phyloP scores from a whole-genome alignment of 495 filamentous ascomycete species.

The Xylaria scruposa region DNA sequence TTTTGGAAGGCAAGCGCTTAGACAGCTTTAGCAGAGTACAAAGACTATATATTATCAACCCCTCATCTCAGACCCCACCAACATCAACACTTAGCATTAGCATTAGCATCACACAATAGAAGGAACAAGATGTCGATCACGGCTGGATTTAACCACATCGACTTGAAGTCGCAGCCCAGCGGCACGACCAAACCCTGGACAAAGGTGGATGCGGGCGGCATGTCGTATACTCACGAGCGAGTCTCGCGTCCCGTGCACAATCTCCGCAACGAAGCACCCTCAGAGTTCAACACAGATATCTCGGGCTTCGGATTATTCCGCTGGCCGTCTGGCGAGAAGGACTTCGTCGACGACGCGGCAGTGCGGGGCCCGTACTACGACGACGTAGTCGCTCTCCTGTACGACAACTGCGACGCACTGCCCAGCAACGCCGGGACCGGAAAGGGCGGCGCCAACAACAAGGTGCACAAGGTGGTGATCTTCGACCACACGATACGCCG shows the following conservation, averaged over 20 bases:
- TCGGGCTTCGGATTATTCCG: slow-evolving; percentile 49
- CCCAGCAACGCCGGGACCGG: slow-evolving; percentile 47
- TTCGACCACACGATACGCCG: slow-evolving; percentile 91
- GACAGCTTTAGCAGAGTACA: neutral
- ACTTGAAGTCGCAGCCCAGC: slow-evolving; percentile 32
- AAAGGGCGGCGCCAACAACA: slow-evolving; percentile 10
- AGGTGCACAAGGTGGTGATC: slow-evolving; percentile 66
- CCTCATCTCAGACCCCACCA: slow-evolving; percentile 18
- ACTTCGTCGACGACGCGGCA: slow-evolving; percentile 66
- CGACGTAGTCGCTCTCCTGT: slow-evolving; percentile 74
- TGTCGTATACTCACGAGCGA: slow-evolving; percentile 37
- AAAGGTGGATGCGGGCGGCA: slow-evolving; percentile 48
- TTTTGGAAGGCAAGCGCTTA: neutral
- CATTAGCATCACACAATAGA: neutral
- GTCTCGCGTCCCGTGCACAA: slow-evolving; percentile 42
- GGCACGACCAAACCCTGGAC: slow-evolving; percentile 43
- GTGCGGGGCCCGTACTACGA: slow-evolving; percentile 77
- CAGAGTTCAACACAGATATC: slow-evolving; percentile 47
- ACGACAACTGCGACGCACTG: slow-evolving; percentile 52
- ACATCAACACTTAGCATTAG: neutral
- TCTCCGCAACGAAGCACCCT: slow-evolving; percentile 35
- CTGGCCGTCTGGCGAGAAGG: slow-evolving; percentile 51
- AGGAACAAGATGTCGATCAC: slow-evolving; percentile 32
- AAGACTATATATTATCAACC: neutral
- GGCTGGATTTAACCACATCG: slow-evolving; percentile 40